phyloP scores from a whole-genome alignment of 306 rosid genomes.

The Benincasa hispida region DNA sequence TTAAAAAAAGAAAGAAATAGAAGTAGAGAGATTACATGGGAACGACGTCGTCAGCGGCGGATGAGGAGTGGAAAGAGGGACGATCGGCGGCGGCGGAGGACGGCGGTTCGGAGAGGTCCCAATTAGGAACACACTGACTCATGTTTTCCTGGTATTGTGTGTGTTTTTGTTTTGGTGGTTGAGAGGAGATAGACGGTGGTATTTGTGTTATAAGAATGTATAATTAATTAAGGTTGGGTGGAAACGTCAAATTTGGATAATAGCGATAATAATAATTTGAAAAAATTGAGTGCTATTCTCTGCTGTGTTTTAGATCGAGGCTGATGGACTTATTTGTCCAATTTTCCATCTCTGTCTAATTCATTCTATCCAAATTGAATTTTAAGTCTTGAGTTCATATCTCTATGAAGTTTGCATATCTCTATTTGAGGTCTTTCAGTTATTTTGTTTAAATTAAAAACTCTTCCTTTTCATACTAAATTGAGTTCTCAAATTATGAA shows the following conservation, averaged over 20 bases:
- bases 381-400: too few species aligned
- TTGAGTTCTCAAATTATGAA: too few species aligned
- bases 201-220: neutral
- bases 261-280: too few species aligned
- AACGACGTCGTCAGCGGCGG: conserved; percentile 33
- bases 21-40: conserved; percentile 23
- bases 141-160: conserved; percentile 3
- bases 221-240: neutral
- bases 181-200: neutral
- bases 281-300: neutral
- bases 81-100: conserved; percentile 12
- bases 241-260: neutral
- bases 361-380: too few species aligned
- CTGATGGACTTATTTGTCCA: neutral
- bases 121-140: conserved; percentile 87
- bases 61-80: conserved; percentile 32
- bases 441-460: too few species aligned
- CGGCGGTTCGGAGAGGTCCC: conserved; percentile 47
- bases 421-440: too few species aligned
- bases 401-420: too few species aligned
- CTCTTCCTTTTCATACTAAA: too few species aligned
- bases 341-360: neutral
- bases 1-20: neutral
- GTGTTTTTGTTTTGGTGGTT: neutral
- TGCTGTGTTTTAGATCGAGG: neutral